Percentiles rank a stretch among this genome's conserved stretches.
These are phyloP conservation scores for Colletotrichum incanum DNA, from an alignment of 2,329 filamentous ascomycete genomes.

Conservation along the genomic window DNA sequence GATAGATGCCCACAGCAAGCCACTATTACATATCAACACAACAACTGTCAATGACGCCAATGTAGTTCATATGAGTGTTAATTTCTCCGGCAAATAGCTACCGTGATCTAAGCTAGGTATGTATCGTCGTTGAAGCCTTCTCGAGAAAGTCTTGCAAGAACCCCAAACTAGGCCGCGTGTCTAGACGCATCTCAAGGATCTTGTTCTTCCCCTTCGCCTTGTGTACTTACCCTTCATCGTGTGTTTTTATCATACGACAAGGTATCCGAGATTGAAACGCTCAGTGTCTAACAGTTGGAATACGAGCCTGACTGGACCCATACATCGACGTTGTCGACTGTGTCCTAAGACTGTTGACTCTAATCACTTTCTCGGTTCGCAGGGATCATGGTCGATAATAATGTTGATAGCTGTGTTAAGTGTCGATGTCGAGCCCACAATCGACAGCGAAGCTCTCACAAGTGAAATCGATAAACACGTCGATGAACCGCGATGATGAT, in stretches of 20 bases:
- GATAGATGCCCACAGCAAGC: not conserved
- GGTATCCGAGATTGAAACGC: not conserved
- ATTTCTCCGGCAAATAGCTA: not conserved
- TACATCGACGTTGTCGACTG: no score
- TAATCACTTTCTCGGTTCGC: not conserved
- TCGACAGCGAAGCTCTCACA: not conserved
- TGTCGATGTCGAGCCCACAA: not conserved
- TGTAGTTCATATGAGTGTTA: not conserved
- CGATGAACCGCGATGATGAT: not conserved
- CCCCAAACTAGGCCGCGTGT: not conserved
- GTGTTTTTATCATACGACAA: not conserved
- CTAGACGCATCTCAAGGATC: not conserved
- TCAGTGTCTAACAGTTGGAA: not conserved
- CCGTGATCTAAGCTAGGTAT: slow-evolving; percentile 1
- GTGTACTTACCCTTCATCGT: no score
- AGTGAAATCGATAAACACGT: not conserved
- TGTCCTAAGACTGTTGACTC: not conserved
- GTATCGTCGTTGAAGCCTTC: not conserved
- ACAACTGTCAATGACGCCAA: not conserved
- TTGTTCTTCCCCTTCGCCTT: not conserved
- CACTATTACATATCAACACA: not conserved
- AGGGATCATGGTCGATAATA: not conserved
- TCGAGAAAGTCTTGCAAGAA: not conserved
- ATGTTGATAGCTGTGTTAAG: not conserved
- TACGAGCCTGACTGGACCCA: not conserved